These are phyloP conservation scores for Scleroderma citrinum DNA, from an alignment of 768 basidiomycete species.

Conservation along the genomic window DNA sequence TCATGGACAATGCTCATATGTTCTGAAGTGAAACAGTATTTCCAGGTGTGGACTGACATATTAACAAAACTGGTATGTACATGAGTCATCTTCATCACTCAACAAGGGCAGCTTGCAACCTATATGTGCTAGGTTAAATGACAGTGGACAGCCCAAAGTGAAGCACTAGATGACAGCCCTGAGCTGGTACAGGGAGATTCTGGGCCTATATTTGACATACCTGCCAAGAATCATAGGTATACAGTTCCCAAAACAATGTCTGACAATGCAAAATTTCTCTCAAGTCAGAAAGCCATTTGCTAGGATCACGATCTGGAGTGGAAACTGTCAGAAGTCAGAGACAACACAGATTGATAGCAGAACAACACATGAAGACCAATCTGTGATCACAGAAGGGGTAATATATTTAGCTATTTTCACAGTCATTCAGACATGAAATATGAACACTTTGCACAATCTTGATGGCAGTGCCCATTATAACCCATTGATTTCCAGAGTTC, in stretches of 20 bases:
- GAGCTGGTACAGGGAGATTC: slow-evolving; percentile 12
- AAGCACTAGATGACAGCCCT: slow-evolving; percentile 46
- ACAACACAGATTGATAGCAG: background rate
- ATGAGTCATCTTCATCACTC: no score
- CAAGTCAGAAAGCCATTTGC: slow-evolving; percentile 55
- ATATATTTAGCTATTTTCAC: no score
- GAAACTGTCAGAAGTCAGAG: slow-evolving; percentile 5
- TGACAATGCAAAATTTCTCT: slow-evolving; percentile 55
- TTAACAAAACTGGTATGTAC: background rate
- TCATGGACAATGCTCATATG: slow-evolving; percentile 67
- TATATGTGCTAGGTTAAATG: slow-evolving; percentile 58
- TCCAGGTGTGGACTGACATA: slow-evolving; percentile 57
- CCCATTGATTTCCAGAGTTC: slow-evolving; percentile 59
- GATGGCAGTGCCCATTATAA: slow-evolving; percentile 62
- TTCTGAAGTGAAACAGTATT: slow-evolving; percentile 61
- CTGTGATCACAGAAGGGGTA: slow-evolving; percentile 34
- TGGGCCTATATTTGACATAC: slow-evolving; percentile 10
- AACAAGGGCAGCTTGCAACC: no score
- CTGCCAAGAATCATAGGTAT: slow-evolving; percentile 33
- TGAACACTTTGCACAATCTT: slow-evolving; percentile 70
- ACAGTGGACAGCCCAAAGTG: slow-evolving; percentile 66
- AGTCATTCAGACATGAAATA: slow-evolving; percentile 11
- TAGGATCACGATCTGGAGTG: slow-evolving; percentile 57
- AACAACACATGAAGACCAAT: slow-evolving; percentile 60
- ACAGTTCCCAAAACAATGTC: slow-evolving; percentile 63